Evolutionary conservation across 176 grass and related monocot species (phyloP).

Genomic region (Cymbopogon citratus): DNA sequence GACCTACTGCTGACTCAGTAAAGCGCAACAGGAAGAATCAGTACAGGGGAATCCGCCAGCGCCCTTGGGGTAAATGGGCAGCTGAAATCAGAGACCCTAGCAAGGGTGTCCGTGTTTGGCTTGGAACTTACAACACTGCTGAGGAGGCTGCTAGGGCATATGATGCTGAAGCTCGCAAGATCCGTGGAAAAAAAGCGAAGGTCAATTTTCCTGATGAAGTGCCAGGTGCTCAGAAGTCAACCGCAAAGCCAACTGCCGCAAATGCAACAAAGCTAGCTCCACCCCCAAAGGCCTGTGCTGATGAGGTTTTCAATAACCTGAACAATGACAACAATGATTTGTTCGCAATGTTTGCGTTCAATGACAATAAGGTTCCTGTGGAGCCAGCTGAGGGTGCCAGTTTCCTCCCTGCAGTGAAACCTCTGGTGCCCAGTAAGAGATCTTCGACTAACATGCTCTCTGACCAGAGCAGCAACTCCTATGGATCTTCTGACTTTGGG

Average conservation of each 20-base stretch:
- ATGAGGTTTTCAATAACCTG: constrained; percentile 25
- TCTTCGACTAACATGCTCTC: constrained; percentile 39
- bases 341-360: constrained; percentile 45
- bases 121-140: constrained; percentile 78
- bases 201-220: constrained; percentile 70
- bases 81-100: constrained; percentile 79
- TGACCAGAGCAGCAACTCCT: constrained; percentile 51
- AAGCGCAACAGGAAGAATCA: constrained; percentile 61
- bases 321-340: constrained; percentile 43
- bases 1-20: constrained; percentile 2
- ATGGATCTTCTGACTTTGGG: constrained; percentile 45
- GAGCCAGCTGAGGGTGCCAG: constrained; percentile 20
- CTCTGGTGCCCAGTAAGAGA: constrained; percentile 6
- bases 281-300: background rate
- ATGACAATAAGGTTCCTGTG: constrained; percentile 33
- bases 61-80: constrained; percentile 82
- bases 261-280: constrained; percentile 25
- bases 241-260: constrained; percentile 9
- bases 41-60: constrained; percentile 67
- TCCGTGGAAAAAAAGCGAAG: constrained; percentile 80
- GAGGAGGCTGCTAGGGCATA: constrained; percentile 82
- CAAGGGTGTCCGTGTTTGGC: constrained; percentile 86
- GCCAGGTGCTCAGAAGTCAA: constrained; percentile 16
- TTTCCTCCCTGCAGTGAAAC: constrained; percentile 13
- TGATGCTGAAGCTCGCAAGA: constrained; percentile 66